Evolutionary conservation across 192 early-diverging fungal genomes (phyloP), one percentile per base, ranked within the genome.

Genomic region (Diversispora epigaea): DNA sequence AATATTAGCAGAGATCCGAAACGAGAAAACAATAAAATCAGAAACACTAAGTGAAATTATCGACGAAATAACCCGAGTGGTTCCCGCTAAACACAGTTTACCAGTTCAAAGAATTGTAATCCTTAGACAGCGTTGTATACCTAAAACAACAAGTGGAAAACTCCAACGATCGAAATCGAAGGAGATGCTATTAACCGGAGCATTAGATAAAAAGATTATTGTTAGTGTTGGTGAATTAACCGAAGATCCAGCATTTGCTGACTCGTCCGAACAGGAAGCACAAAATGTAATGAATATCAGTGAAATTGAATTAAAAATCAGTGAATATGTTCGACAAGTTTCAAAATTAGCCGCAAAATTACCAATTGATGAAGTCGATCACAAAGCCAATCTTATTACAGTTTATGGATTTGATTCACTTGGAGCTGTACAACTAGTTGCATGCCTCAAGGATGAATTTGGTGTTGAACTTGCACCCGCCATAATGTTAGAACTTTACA

Each of bases 391-490:
- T 43, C 25, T 71, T 21, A 71, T 71, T 3, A 71, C 55, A 4
- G 12, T n/a, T 55, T 71, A 71, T 12, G 70, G 70, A 0, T 71
- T 71, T 57, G 70, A 71, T 58, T 71, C 70, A 14, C 15, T 71
- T 4, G 41, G 19, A 4, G 70, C 70, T 4, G 70, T 71, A 15
- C 70, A 71, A 71, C 57, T 71, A 49, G 57, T 55, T 3, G 49
- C 70, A 6, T 71, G 54, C n/a, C 50, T 71, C 39, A 71, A 71
- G 17, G 50, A 71, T 17, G 70, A 71, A 57, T 71, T 71, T 58
- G 43, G 15, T 2, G 19, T 58, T 57, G 70, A 71, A 71, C 15
- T 71, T 4, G 54, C 70, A 2, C 70, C 70, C 14, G 41, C 70
- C 40, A 52, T 71, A 19, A 21, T 71, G 8, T 6, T 57, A 3